These are phyloP conservation scores for Trichoderma virens DNA, from an alignment of 495 filamentous ascomycete species.

Conservation along the genomic window DNA sequence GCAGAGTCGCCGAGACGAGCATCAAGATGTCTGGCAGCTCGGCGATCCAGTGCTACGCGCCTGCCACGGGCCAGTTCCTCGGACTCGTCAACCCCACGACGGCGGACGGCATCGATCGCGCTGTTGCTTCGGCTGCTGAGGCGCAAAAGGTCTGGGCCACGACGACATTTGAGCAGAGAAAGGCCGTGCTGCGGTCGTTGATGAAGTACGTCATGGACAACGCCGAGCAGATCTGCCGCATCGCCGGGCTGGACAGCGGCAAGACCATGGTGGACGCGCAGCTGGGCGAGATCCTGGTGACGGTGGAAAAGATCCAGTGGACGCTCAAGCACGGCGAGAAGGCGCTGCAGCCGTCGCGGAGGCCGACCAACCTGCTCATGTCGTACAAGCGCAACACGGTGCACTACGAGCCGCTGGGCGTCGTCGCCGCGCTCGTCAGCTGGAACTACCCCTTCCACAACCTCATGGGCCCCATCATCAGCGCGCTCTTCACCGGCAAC, in stretches of 20 bases:
- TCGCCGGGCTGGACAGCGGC: constrained; percentile 90
- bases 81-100: constrained; percentile 74
- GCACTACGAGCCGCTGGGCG: constrained; percentile 82
- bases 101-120: constrained; percentile 69
- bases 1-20: constrained; percentile 51
- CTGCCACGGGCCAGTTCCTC: constrained; percentile 78
- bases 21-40: constrained; percentile 50
- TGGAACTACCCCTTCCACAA: constrained; percentile 99
- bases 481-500: constrained; percentile 87
- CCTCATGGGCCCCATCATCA: constrained; percentile 83
- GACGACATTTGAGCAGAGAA: constrained; percentile 69
- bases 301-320: constrained; percentile 89
- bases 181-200: constrained; percentile 73
- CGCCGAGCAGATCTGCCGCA: constrained; percentile 76
- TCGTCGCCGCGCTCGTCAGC: constrained; percentile 85
- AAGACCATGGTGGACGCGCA: constrained; percentile 93
- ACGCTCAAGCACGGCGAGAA: constrained; percentile 86
- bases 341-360: constrained; percentile 59
- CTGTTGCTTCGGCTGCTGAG: constrained; percentile 60
- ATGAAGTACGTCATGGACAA: constrained; percentile 80
- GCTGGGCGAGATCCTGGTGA: constrained; percentile 90
- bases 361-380: constrained; percentile 85
- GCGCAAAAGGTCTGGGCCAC: constrained; percentile 77
- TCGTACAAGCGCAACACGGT: constrained; percentile 92
- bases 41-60: constrained; percentile 78